Evolutionary conservation across 129 eudicot genomes (phyloP), one percentile per base, ranked within the genome.

Genomic region (Sambucus nigra): DNA sequence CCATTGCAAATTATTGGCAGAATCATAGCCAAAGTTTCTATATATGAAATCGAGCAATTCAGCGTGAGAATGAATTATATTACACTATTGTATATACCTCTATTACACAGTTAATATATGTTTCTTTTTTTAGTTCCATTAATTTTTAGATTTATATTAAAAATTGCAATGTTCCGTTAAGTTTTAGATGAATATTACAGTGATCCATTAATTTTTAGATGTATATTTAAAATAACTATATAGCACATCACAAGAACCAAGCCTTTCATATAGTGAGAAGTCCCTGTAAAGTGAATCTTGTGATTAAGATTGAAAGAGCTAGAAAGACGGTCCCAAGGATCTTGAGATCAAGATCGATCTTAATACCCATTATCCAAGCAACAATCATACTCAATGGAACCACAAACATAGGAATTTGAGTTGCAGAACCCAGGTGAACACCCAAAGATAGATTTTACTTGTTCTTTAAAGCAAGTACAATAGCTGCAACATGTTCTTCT

Each of bases 401-500:
- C 98, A 89, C 98, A 75, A 89, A 89, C 66, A 78, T 64, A 0
- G 93, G 69, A 52, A 89, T 85, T 74, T 89, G 98, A 72, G 98
- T 81, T 54, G 98, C 94, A 46, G 98, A 89, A 27, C 98, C 95
- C 19, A 89, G 68, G 60, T 95, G 93, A 25, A 89, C 93, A 51
- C 95, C 88, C 73, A 89, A 67, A 53, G 95, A 53, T 44, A 89
- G 81, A 48, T 84, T 95, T 86, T 84, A 53, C 69, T 89, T 89
- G 77, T 89, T 84, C 57, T 77, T 89, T 69, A 84, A 84, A 54
- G 95, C 97, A 67, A 89, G 84, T 40, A 89, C 81, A 55, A 89
- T 39, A n/a, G 97, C 95, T 55, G 88, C 97, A 14, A 93, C 95
- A 66, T 88, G 97, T 72, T 88, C 97, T 12, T 89, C 95, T 65